These are phyloP conservation scores for Leccinum subtestaceum DNA, from an alignment of 768 basidiomycete species.

Conservation along the genomic window DNA sequence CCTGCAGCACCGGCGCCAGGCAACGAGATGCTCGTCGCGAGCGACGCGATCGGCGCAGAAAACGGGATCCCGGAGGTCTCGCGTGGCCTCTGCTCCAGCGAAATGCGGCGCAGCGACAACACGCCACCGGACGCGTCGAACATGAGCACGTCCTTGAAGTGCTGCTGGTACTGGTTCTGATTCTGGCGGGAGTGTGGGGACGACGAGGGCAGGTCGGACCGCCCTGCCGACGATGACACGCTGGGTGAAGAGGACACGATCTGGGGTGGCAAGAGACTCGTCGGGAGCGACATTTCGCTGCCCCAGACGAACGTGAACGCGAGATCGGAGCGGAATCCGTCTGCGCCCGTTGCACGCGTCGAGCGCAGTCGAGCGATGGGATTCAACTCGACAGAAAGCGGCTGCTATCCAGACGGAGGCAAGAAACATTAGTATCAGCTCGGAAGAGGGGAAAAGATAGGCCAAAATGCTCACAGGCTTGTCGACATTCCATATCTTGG, in stretches of 20 bases:
- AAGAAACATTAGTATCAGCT: not conserved
- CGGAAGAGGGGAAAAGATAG: not conserved
- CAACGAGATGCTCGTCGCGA: conserved; percentile 60
- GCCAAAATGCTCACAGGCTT: conserved; percentile 39
- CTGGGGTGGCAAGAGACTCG: conserved; percentile 36
- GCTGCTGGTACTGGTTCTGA: conserved; percentile 40
- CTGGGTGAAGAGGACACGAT: conserved; percentile 26
- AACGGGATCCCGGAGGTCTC: conserved; percentile 23
- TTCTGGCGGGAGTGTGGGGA: conserved; percentile 28
- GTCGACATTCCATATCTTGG: conserved; percentile 51
- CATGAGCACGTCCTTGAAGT: conserved; percentile 64
- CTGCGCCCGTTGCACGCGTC: conserved; percentile 27
- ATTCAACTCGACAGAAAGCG: conserved; percentile 49
- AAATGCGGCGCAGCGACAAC: conserved; percentile 54
- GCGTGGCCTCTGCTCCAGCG: conserved; percentile 38
- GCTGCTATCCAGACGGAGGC: conserved; percentile 37
- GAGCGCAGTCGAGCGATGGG: conserved; percentile 57
- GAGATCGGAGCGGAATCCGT: conserved; percentile 39
- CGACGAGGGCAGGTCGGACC: conserved; percentile 28
- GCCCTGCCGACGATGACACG: conserved; percentile 22
- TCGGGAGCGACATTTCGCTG: conserved; percentile 34
- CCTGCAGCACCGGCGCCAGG: conserved; percentile 50
- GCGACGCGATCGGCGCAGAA: conserved; percentile 26
- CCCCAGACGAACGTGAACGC: conserved; percentile 53
- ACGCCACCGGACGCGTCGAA: conserved; percentile 61